Percentiles rank a stretch among this genome's conserved stretches.
Conservation (phyloP, 1,284 basidiomycete species). For the Moesziomyces parantarcticus region DNA sequence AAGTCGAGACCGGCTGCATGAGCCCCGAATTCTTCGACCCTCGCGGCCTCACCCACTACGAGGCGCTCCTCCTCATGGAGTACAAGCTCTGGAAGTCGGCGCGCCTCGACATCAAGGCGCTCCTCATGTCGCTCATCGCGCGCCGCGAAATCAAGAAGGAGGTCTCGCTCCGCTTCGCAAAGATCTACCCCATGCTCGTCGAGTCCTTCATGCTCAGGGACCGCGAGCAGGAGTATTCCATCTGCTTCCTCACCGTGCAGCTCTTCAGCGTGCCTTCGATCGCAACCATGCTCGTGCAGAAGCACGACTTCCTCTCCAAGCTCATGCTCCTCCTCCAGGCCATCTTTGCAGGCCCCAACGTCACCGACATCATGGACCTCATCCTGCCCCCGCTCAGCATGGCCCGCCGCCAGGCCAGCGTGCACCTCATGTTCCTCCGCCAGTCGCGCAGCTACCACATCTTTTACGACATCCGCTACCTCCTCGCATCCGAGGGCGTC, state of each 20-base stretch:
- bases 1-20: constrained; percentile 50
- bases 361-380: constrained; percentile 32
- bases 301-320: constrained; percentile 49
- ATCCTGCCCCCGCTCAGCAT: constrained; percentile 51
- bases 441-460: constrained; percentile 63
- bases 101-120: constrained; percentile 80
- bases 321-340: constrained; percentile 60
- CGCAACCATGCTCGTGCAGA: constrained; percentile 57
- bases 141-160: constrained; percentile 78
- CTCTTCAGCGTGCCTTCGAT: constrained; percentile 67
- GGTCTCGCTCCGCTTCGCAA: constrained; percentile 73
- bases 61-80: constrained; percentile 63
- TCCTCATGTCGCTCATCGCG: constrained; percentile 81
- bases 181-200: constrained; percentile 60
- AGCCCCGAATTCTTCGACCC: constrained; percentile 58
- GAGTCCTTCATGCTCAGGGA: constrained; percentile 66
- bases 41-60: constrained; percentile 53
- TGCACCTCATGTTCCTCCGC: constrained; percentile 52
- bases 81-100: constrained; percentile 65
- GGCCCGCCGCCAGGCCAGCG: constrained; percentile 46
- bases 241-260: constrained; percentile 65
- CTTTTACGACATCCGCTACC: constrained; percentile 65
- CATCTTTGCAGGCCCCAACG: constrained; percentile 55
- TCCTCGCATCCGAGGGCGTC: constrained; percentile 60
- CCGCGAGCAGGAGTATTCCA: constrained; percentile 66